Percentiles rank a stretch among this genome's conserved stretches.
Conservation (phyloP, 2,329 filamentous ascomycete species). For the Fonsecaea multimorphosa region DNA sequence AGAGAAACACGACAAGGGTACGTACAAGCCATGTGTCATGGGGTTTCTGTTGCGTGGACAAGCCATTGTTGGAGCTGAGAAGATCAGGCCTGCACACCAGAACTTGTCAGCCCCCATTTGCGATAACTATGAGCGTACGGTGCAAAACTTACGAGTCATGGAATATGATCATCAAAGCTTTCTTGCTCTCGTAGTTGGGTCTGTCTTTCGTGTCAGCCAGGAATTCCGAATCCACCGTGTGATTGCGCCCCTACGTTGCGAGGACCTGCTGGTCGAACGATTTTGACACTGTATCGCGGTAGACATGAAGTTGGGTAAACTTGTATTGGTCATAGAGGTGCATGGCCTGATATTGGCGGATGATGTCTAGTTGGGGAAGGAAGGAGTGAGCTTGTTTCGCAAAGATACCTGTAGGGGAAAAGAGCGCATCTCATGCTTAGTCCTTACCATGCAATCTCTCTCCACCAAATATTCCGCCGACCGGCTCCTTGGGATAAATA, state of each 20-base stretch:
- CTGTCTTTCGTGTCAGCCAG: conserved; percentile 45
- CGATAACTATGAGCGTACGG: conserved; percentile 22
- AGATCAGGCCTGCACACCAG: conserved; percentile 68
- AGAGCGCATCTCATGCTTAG: neutral
- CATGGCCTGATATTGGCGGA: conserved; percentile 77
- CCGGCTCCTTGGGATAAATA: conserved; percentile 71
- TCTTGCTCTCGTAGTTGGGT: conserved; percentile 68
- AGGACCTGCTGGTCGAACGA: conserved; percentile 87
- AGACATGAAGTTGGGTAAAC: conserved; percentile 82
- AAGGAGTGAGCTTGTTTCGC: conserved; percentile 22
- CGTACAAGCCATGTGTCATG: conserved; percentile 90
- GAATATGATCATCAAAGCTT: conserved; percentile 80
- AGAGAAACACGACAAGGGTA: conserved; percentile 35
- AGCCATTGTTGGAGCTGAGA: conserved; percentile 68
- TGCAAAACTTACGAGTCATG: conserved; percentile 65
- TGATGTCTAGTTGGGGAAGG: conserved; percentile 62
- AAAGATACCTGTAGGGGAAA: neutral
- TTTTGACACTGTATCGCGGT: conserved; percentile 72
- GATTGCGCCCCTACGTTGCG: conserved; percentile 66
- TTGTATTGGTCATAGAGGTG: conserved; percentile 72
- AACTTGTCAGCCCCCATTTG: conserved; percentile 3
- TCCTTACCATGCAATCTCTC: conserved; percentile 67
- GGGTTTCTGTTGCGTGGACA: conserved; percentile 75
- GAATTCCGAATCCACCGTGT: neutral
- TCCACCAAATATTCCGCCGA: conserved; percentile 59